A percentile compares a stretch with the other conserved stretches of the same genome.
Evolutionary conservation across 2,329 filamentous ascomycete genomes (phyloP).

Genomic region (Teratosphaeria destructans): DNA sequence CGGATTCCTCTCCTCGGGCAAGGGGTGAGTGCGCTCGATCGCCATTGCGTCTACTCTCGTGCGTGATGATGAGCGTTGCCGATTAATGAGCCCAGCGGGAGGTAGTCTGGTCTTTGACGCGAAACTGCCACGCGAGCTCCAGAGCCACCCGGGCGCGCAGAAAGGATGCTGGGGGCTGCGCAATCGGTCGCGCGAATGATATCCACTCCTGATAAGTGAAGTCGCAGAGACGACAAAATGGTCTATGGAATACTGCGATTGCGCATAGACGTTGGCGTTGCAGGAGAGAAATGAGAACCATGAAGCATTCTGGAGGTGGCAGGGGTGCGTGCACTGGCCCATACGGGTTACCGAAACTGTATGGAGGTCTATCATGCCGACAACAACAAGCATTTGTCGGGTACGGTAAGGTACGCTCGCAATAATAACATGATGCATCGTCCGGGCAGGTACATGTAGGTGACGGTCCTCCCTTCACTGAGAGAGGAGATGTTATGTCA

Average conservation of each 20-base stretch:
- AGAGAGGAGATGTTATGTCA: no score
- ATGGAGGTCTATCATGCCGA: neutral
- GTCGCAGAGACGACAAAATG: neutral
- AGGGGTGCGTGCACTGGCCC: neutral
- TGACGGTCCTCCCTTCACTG: no score
- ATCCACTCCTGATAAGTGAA: neutral
- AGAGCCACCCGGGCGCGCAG: neutral
- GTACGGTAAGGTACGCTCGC: neutral
- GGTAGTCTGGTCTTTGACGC: neutral
- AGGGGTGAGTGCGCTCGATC: slow-evolving; percentile 15
- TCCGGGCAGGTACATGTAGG: no score
- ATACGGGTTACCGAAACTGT: neutral
- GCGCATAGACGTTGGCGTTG: neutral
- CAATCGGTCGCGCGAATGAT: neutral
- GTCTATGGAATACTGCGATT: neutral
- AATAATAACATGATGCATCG: neutral
- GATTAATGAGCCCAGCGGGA: neutral
- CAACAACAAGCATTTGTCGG: neutral
- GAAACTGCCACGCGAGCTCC: neutral
- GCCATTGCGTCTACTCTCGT: slow-evolving; percentile 6
- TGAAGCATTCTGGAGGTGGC: neutral
- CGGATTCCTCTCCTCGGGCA: slow-evolving; percentile 56
- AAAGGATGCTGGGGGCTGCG: neutral
- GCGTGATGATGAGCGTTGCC: neutral
- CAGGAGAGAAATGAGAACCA: neutral